These are phyloP conservation scores for Trapa bicornis DNA, from an alignment of 345 rosid genomes.

Conservation along the genomic window DNA sequence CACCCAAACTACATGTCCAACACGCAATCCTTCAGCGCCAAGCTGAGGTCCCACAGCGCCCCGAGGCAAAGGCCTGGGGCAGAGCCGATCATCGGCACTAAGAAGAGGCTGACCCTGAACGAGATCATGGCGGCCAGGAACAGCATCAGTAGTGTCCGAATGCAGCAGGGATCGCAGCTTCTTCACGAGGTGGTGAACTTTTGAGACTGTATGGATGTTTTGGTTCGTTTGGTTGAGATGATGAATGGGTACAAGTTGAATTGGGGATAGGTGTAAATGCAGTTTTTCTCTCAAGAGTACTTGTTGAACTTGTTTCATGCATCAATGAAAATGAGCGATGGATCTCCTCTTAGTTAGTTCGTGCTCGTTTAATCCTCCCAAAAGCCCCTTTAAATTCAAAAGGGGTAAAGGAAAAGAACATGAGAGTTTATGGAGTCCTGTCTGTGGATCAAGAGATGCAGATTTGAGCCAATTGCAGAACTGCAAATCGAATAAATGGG, in stretches of 20 bases:
- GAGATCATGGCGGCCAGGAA: constrained; percentile 61
- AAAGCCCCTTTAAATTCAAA: no score
- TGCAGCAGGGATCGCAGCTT: constrained; percentile 42
- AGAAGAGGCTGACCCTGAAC: constrained; percentile 49
- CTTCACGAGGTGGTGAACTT: constrained; percentile 13
- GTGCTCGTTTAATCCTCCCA: no score
- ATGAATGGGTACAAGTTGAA: background rate
- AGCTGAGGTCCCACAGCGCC: constrained; percentile 62
- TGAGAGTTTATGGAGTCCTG: no score
- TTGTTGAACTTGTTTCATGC: background rate
- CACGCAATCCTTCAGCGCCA: constrained; percentile 70
- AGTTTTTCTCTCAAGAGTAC: background rate
- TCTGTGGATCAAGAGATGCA: no score
- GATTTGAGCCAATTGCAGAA: no score
- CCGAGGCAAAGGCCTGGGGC: constrained; percentile 75
- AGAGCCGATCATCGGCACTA: constrained; percentile 25
- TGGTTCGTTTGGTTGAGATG: background rate
- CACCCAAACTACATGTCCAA: constrained; percentile 67
- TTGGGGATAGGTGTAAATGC: background rate
- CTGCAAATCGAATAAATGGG: no score
- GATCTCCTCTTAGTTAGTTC: background rate
- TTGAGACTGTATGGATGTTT: background rate
- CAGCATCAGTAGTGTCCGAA: constrained; percentile 41
- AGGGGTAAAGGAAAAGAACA: no score
- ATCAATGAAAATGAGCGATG: background rate